These are phyloP conservation scores for Medicago truncatula DNA, from an alignment of 306 rosid genomes.

Conservation along the genomic window MtrunA17r5.0-ANR NC_053045.1:39504501-39505000, in stretches of 20 bases:
- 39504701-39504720: conserved; percentile 7
- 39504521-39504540: conserved; percentile 69
- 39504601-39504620: conserved; percentile 91
- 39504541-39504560: conserved; percentile 91
- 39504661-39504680: conserved; percentile 16
- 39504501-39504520: neutral
- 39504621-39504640: conserved; percentile 98
- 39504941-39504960: neutral
- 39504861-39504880: conserved; percentile 22
- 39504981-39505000: neutral
- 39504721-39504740: conserved; percentile 14
- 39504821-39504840: conserved; percentile 99
- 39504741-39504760: conserved; percentile 30
- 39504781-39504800: conserved; percentile 94
- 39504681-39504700: neutral
- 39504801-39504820: conserved; percentile 97
- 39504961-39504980: conserved; percentile 2
- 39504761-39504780: conserved; percentile 92
- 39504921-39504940: neutral
- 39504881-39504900: conserved; percentile 11
- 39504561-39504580: conserved; percentile 97
- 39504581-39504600: conserved; percentile 99
- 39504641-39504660: conserved; percentile 48
- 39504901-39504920: conserved; percentile 12
- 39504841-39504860: conserved; percentile 67